Conservation (phyloP, 2,329 filamentous ascomycete species). For the Ceratocystiopsis sp. region DNA sequence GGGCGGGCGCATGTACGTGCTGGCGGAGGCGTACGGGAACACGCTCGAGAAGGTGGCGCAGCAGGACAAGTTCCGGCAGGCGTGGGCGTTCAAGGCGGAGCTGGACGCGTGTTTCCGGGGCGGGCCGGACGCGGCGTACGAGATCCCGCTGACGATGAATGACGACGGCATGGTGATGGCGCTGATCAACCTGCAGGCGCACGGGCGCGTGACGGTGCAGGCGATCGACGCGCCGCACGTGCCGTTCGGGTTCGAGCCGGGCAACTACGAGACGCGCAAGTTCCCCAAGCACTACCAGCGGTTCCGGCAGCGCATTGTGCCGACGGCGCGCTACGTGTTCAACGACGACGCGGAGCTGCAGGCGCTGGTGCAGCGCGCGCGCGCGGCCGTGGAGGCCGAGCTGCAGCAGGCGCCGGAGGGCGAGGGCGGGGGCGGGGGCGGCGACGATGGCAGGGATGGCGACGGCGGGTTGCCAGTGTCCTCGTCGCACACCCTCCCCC, state of each 20-base stretch:
- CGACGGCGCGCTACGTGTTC: conserved; percentile 40
- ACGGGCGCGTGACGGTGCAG: conserved; percentile 36
- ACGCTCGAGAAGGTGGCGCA: conserved; percentile 39
- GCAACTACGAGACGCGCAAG: conserved; percentile 53
- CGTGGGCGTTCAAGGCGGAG: conserved; percentile 38
- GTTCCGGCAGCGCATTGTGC: conserved; percentile 43
- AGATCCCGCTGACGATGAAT: conserved; percentile 35
- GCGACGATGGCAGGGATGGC: too few relatives aligned
- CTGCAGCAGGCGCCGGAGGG: conserved; percentile 19
- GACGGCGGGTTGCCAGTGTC: too few relatives aligned
- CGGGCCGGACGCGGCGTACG: conserved; percentile 15
- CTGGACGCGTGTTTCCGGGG: conserved; percentile 39
- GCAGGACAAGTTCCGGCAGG: conserved; percentile 37
- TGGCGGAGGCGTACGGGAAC: conserved; percentile 41
- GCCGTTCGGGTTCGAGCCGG: conserved; percentile 53
- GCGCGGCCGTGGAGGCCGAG: too few relatives aligned
- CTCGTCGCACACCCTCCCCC: too few relatives aligned
- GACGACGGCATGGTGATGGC: conserved; percentile 51
- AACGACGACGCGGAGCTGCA: conserved; percentile 7
- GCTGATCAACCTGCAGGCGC: conserved; percentile 45
- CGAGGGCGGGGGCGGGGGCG: conserved; percentile 21
- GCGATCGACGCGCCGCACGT: conserved; percentile 40
- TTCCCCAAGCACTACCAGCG: conserved; percentile 49
- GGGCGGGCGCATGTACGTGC: conserved; percentile 43
- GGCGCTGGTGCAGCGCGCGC: neutral